phyloP scores from a whole-genome alignment of 495 filamentous ascomycete species.

The Eremomyces bilateralis region DNA sequence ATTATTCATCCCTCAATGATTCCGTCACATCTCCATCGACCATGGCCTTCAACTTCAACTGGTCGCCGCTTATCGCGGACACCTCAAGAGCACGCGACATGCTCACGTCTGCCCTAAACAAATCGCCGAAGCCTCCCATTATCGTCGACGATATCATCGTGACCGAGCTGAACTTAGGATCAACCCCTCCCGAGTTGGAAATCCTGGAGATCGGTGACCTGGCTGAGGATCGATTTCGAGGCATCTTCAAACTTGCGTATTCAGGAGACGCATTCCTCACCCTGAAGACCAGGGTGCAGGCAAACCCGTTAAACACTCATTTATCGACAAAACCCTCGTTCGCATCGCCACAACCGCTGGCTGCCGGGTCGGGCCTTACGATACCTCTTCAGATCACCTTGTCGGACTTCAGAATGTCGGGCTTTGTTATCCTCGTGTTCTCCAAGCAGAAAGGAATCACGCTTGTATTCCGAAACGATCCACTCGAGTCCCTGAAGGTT shows the following conservation, averaged over 20 bases:
- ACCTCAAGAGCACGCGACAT: constrained; percentile 81
- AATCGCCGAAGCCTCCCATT: constrained; percentile 93
- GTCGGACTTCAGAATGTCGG: constrained; percentile 90
- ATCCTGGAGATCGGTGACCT: constrained; percentile 93
- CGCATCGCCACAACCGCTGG: constrained; percentile 80
- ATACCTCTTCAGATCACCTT: constrained; percentile 93
- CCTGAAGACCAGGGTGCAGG: constrained; percentile 85
- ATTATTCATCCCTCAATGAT: no score
- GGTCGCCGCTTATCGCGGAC: constrained; percentile 93
- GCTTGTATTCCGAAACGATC: constrained; percentile 92
- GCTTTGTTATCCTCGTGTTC: constrained; percentile 93
- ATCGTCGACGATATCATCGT: constrained; percentile 99
- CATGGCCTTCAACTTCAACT: constrained; percentile 99
- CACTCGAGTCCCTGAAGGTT: constrained; percentile 90
- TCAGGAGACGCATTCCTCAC: constrained; percentile 87
- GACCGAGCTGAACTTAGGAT: constrained; percentile 89
- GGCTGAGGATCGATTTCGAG: constrained; percentile 89
- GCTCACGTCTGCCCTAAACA: constrained; percentile 86
- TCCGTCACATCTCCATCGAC: no score
- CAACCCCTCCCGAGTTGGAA: constrained; percentile 77
- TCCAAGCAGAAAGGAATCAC: constrained; percentile 93
- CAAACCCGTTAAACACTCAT: constrained; percentile 92
- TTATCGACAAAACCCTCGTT: constrained; percentile 76
- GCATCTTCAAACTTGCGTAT: constrained; percentile 98
- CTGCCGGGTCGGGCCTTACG: constrained; percentile 77